Base-by-base conservation (phyloP, 2,329 filamentous ascomycete species). In the Fusarium staphyleae region DNA sequence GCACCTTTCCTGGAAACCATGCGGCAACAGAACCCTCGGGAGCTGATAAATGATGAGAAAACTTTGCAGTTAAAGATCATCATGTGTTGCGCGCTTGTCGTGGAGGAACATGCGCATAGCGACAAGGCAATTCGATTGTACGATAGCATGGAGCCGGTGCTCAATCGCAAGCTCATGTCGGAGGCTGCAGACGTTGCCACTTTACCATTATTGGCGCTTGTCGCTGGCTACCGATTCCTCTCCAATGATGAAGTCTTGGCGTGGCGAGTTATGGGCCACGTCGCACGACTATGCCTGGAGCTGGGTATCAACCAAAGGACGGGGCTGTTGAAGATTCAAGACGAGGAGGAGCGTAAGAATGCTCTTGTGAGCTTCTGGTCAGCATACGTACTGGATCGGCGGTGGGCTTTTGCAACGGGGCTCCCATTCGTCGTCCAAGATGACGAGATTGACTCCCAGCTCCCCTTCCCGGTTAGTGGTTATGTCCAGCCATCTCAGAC, bases 391-490 rank as follows among this genome's bases (percentile, higher is more conserved):
- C 78, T 96, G 32, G 93, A 96, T 70, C 81, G 91, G 32, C 82
- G 92, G 43, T 96, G 91, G 91, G 91, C 89, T 59, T 91, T 96
- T 64, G 90, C 88, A n/a, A 93, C 90, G 0, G 92, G 92, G 0
- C 81, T 96, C 71, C 92, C 92, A 0, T 96, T 91, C 74, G 87
- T 90, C 3, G 79, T 96, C 29, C 88, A 93, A 61, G 92, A 96
- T 67, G 84, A 89, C 13, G 91, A 96, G 68, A 90, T 96, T 55
- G 92, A 96, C 66, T 85, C 87, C 0, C 82, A 83, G 44, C 75
- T 97, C 16, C 91, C 90, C 2, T 87, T 89, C 66, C 92, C 92
- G 22, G 91, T 96, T 77, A 75, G 82, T 74, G 9, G 1, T 10
- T 13, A 10, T 14, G 9, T 7, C 33, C 22, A 37, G 32, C 29